Evolutionary conservation across 768 basidiomycete genomes (phyloP), one percentile per base, ranked within the genome.

Genomic region (Termitomyces sp.): DNA sequence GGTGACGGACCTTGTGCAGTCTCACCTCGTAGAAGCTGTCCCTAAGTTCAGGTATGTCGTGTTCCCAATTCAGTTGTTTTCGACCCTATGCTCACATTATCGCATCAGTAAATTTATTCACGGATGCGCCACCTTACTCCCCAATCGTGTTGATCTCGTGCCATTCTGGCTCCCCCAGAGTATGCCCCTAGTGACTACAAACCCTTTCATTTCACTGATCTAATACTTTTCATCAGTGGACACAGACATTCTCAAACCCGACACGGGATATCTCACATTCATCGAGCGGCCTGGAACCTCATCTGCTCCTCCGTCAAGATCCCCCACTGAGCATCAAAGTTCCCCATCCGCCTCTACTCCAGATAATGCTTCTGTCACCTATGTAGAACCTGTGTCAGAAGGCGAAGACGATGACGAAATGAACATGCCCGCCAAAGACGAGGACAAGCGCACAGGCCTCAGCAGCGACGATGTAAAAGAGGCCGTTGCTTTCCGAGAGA

Each of bases 91-190:
- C 24, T 59, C 57, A 52, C 68, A 13, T 38, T 56, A 50, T 38
- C 20, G 7, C 11, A 45, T 35, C 60, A 93, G 92, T 73, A 92
- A 92, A 84, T 96, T 96, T 71, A 96, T 97, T 59, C 95, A 96
- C 71, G 96, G 97, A 28, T 99, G 97, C 71, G 89, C 96, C 2
- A 95, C 94, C 1, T 81, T 98, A 0, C 75, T 98, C 11, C 95
- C 96, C 20, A 85, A 92, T 68, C 90, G 96, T 39, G 96, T 98
- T 49, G 92, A 98, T 69, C 83, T 99, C 24, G 91, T 99, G 39
- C 97, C 97, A 7, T 99, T 98, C 81, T 99, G 97, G 97, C 84
- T 96, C 7, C 96, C 96, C 6, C 96, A 98, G 72, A 97, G 91
- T 92, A 72, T 44, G 83, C 67, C 58, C 45, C 40, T 51, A 42